Evolutionary conservation across 1,139 yeast species (phyloP), one percentile per base, ranked within the genome.

Genomic region (Candida glucosophila): DNA sequence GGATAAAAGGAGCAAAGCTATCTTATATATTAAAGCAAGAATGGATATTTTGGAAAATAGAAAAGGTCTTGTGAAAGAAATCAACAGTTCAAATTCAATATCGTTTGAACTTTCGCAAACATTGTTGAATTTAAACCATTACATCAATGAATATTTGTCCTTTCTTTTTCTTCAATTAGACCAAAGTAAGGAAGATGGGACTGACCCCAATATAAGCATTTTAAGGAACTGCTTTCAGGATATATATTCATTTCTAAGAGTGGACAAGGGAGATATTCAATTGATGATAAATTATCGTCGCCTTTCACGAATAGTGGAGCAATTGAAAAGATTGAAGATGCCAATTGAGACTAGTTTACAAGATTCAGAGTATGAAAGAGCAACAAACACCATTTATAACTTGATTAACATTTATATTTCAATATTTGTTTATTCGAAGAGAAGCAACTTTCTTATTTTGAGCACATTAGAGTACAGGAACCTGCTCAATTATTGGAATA

Each of bases 401-500:
- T 40, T 53, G 26, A 41, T 55, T 18, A 44, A 50, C 29, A 37
- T 46, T 16, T 55, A 55, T 26, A 34, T 47, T 15, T 26, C 43
- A 4, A 38, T 58, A 19, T 35, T 58, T 14, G 37, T 51, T 3
- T 43, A 45, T 25, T 43, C 50, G 20, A 47, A 49, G 19, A 34
- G 56, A 24, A 52, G 68, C 22, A 57, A 55, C 32, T 35, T 52
- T 5, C 37, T 61, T 17, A 56, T 63, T 24, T 55, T 49, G 36
- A 52, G 55, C 30, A 56, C 67, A 1, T 41, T 62, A 20, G 32
- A 45, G 9, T 45, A 55, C 25, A 58, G 60, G 33, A 49, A 47
- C 25, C 55, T 61, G 30, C 40, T 52, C 33, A 44, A 46, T 5
- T 63, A 62, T 34, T 63, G 69, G 69, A 45, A 46, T 14, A 42